phyloP scores from a whole-genome alignment of 768 basidiomycete genomes.

The Psilocybe cubensis region DNA sequence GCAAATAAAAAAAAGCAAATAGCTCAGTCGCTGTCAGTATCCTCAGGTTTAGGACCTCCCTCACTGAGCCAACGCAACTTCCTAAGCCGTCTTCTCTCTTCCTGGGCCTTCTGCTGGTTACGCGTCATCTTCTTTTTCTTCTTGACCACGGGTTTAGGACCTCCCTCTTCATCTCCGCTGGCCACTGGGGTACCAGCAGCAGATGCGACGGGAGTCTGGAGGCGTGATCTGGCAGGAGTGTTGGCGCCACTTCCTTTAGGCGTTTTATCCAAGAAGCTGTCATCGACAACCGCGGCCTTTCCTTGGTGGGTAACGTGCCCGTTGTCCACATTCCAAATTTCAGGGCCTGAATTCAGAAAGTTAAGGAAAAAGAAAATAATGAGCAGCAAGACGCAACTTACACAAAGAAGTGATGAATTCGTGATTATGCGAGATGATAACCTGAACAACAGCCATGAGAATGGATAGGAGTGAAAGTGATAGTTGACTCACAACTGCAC shows the following conservation, averaged over 20 bases:
- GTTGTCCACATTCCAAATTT: slow-evolving; percentile 93
- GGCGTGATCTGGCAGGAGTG: slow-evolving; percentile 71
- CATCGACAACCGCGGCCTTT: slow-evolving; percentile 85
- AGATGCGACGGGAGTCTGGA: slow-evolving; percentile 74
- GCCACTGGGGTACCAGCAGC: slow-evolving; percentile 73
- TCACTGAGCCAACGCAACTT: slow-evolving; percentile 83
- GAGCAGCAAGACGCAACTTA: slow-evolving; percentile 40
- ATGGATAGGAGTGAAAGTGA: slow-evolving; percentile 11
- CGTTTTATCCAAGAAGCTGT: slow-evolving; percentile 76
- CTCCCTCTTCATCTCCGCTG: slow-evolving; percentile 72
- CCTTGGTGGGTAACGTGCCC: slow-evolving; percentile 89
- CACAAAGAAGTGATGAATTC: slow-evolving; percentile 86
- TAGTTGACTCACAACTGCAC: slow-evolving; percentile 72
- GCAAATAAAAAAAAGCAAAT: background rate
- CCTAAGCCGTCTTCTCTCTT: slow-evolving; percentile 80
- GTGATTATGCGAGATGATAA: slow-evolving; percentile 96
- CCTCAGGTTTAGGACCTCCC: slow-evolving; percentile 84
- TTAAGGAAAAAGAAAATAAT: slow-evolving; percentile 3
- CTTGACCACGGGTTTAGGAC: slow-evolving; percentile 45
- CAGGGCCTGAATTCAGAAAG: slow-evolving; percentile 58
- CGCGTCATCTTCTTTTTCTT: slow-evolving; percentile 94
- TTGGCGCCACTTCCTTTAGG: slow-evolving; percentile 72
- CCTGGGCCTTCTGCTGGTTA: slow-evolving; percentile 87
- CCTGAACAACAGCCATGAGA: slow-evolving; percentile 42
- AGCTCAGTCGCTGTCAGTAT: slow-evolving; percentile 67